phyloP scores from a whole-genome alignment of 2,329 filamentous ascomycete species.

The Aspergillus calidoustus region DNA sequence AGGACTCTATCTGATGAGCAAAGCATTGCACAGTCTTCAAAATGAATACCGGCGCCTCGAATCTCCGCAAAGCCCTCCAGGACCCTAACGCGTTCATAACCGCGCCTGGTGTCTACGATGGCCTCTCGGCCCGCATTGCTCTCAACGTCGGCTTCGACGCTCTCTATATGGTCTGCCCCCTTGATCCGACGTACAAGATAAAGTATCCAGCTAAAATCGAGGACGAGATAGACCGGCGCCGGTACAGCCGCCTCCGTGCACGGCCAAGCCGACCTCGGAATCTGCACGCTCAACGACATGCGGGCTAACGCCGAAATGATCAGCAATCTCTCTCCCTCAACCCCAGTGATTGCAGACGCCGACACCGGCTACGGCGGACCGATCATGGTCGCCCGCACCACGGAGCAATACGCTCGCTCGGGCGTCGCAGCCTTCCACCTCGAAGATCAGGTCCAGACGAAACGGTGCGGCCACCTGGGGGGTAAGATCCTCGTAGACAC shows the following conservation, averaged over 20 bases:
- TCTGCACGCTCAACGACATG: slow-evolving; percentile 59
- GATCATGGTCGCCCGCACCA: slow-evolving; percentile 55
- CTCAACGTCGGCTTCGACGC: slow-evolving; percentile 54
- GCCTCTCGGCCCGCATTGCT: slow-evolving; percentile 55
- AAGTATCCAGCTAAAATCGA: not conserved
- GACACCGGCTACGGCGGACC: slow-evolving; percentile 60
- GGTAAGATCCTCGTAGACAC: slow-evolving; percentile 46
- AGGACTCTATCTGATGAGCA: not conserved
- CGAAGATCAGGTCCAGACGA: slow-evolving; percentile 59
- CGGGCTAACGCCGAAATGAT: slow-evolving; percentile 59
- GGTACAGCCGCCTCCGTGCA: slow-evolving; percentile 55
- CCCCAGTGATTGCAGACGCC: slow-evolving; percentile 58
- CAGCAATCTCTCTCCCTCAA: slow-evolving; percentile 54
- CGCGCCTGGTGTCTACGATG: slow-evolving; percentile 58
- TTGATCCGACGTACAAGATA: not conserved
- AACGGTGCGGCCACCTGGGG: slow-evolving; percentile 47
- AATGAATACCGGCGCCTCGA: slow-evolving; percentile 32
- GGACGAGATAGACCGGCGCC: slow-evolving; percentile 51
- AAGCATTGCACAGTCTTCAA: not conserved
- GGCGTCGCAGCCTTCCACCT: slow-evolving; percentile 62
- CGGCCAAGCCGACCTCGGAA: slow-evolving; percentile 56
- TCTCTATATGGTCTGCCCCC: slow-evolving; percentile 53
- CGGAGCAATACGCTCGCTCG: slow-evolving; percentile 55
- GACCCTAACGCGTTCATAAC: slow-evolving; percentile 46
- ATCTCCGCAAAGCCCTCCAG: slow-evolving; percentile 38